Evolutionary conservation across 108 stramenopile species (phyloP).

Genomic region (Conticribra weissflogii): DNA sequence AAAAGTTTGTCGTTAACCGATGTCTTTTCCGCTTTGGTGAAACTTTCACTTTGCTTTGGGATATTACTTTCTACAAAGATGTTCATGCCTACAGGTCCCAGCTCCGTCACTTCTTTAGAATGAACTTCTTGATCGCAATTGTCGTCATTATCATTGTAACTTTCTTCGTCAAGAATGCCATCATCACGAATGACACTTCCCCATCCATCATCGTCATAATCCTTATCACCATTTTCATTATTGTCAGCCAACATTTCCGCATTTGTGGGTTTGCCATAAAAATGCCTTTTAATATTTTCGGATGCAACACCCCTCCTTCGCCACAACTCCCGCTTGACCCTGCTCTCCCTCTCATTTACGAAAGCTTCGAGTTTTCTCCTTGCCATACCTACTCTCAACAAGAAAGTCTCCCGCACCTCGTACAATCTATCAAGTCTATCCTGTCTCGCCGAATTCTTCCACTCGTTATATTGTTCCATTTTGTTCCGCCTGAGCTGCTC

Average conservation of each 20-base stretch:
- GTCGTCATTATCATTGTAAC: background rate
- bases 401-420: constrained; percentile 55
- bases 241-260: background rate
- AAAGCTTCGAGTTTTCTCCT: constrained; percentile 31
- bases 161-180: constrained; percentile 31
- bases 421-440: constrained; percentile 52
- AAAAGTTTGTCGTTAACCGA: background rate
- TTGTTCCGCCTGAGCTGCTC: constrained; percentile 5
- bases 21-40: background rate
- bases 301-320: constrained; percentile 21
- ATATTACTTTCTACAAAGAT: too few relatives aligned
- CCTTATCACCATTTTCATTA: constrained; percentile 6
- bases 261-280: background rate
- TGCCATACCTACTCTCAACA: constrained; percentile 36
- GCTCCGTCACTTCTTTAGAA: too few relatives aligned
- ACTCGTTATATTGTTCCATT: constrained; percentile 27
- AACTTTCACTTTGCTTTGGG: too few relatives aligned
- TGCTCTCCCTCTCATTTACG: constrained; percentile 42
- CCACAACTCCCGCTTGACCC: constrained; percentile 30
- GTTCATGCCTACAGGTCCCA: constrained; percentile 31
- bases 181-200: constrained; percentile 31
- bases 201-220: constrained; percentile 36
- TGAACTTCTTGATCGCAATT: background rate
- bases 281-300: background rate
- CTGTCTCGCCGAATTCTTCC: constrained; percentile 36